phyloP scores from a whole-genome alignment of 2,329 filamentous ascomycete species.

The Colletotrichum scovillei region DNA sequence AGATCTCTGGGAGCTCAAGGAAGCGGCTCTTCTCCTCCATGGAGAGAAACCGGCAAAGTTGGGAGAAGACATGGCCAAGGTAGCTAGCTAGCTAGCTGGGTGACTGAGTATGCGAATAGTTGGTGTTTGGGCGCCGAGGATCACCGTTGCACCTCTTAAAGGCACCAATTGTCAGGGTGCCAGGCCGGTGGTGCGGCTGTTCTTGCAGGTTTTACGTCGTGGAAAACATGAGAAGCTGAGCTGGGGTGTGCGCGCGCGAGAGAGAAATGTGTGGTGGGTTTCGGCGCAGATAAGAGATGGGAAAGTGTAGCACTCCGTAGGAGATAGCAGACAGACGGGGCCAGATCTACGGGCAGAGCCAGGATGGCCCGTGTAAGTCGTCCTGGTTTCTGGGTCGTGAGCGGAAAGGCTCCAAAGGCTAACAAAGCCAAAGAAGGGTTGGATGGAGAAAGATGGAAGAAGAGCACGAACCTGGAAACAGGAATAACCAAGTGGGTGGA shows the following conservation, averaged over 20 bases:
- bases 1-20: constrained; percentile 35
- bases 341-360: constrained; percentile 31
- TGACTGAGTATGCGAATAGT: constrained; percentile 2
- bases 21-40: constrained; percentile 54
- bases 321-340: constrained; percentile 18
- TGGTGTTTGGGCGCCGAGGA: constrained; percentile 1
- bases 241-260: constrained; percentile 6
- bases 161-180: constrained; percentile 20
- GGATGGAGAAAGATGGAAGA: constrained; percentile 4
- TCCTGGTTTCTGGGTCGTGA: constrained; percentile 9
- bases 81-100: background rate
- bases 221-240: constrained; percentile 27
- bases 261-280: constrained; percentile 15
- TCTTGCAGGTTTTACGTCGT: constrained; percentile 17
- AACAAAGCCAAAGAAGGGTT: constrained; percentile 5
- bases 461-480: background rate
- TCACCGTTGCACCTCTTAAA: constrained; percentile 17
- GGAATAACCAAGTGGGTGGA: background rate
- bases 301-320: constrained; percentile 18
- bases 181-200: constrained; percentile 23
- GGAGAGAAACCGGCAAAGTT: constrained; percentile 56
- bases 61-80: constrained; percentile 57
- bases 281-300: constrained; percentile 29
- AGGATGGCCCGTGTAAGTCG: constrained; percentile 32
- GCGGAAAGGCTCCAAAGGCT: constrained; percentile 13